Percentiles rank a stretch among this genome's conserved stretches.
Conservation (phyloP, 345 rosid genomes). For the Nasturtium officinale region DNA sequence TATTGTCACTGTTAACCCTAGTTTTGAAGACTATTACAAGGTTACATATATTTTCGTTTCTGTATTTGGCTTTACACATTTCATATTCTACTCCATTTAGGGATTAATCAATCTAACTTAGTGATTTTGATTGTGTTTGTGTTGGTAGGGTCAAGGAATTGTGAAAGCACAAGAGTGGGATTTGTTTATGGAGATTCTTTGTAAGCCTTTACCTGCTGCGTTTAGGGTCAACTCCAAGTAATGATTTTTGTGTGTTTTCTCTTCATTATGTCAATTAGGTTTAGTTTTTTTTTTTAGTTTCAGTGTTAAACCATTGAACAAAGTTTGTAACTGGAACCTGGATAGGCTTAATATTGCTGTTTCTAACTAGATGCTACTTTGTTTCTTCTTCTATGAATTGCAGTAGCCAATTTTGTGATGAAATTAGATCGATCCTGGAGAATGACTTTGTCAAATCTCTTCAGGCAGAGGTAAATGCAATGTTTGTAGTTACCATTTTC, state of each 20-base stretch:
- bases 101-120: neutral
- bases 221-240: constrained; percentile 89
- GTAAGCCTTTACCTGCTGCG: constrained; percentile 83
- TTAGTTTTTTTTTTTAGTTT: neutral
- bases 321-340: neutral
- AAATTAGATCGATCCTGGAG: constrained; percentile 70
- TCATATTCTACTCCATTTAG: neutral
- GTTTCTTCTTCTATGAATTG: constrained; percentile 27
- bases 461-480: constrained; percentile 57
- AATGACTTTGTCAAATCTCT: constrained; percentile 78
- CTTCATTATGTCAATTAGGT: neutral
- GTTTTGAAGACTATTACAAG: constrained; percentile 91
- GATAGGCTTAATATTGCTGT: neutral
- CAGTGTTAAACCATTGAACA: neutral
- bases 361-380: neutral
- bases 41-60: constrained; percentile 39
- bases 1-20: constrained; percentile 63
- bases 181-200: constrained; percentile 63
- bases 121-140: constrained; percentile 2
- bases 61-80: neutral
- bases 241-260: neutral
- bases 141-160: constrained; percentile 69
- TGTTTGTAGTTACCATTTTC: constrained; percentile 15
- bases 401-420: constrained; percentile 84
- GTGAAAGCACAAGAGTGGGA: constrained; percentile 81